Evolutionary conservation across 1,284 basidiomycete genomes (phyloP), one percentile per base, ranked within the genome.

Genomic region (Papiliotrema flavescens): DNA sequence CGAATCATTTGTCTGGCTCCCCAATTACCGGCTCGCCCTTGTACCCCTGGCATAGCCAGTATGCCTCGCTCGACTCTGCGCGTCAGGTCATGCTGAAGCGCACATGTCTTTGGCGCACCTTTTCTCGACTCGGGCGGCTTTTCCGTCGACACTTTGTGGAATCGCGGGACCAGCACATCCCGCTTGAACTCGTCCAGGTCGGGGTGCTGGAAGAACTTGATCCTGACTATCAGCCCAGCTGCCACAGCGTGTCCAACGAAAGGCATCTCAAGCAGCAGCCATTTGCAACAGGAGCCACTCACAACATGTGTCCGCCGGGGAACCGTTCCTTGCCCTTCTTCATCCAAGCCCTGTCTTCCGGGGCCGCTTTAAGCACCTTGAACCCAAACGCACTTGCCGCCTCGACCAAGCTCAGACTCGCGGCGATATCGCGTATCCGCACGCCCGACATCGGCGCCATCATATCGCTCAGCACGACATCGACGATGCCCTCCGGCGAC

Each of bases 401-500:
- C 6, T 53, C 53, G 35, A 74, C 75, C 3, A 79, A 63, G 35
- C 74, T 70, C 50, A 78, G 60, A 20, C 69, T 72, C 14, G 67
- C 56, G 44, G 65, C 61, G 1, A 74, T 62, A 58, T 79, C 77
- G n/a, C 75, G 56, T 2, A 58, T 54, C 24, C 68, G 49, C 15
- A 70, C 64, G 1, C 78, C 78, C 4, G 68, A 69, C 71, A 76
- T 75, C 34, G 74, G 68, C 26, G 71, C 74, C 76, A 79, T 76
- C 78, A 79, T 79, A 62, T 79, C 78, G 39, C 66, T 71, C 20
- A 78, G 47, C 14, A 78, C 74, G 9, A 72, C 63, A 61, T 79
- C 76, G 3, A 78, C 75, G 24, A 58, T 43, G 3, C 51, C 45
- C 19, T 24, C 22, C n/a, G 35, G 39, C 11, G 3, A 39, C 44